These are phyloP conservation scores for Solanum raphanifolium DNA, from an alignment of 257 asterid genomes.

Conservation along the genomic window DNA sequence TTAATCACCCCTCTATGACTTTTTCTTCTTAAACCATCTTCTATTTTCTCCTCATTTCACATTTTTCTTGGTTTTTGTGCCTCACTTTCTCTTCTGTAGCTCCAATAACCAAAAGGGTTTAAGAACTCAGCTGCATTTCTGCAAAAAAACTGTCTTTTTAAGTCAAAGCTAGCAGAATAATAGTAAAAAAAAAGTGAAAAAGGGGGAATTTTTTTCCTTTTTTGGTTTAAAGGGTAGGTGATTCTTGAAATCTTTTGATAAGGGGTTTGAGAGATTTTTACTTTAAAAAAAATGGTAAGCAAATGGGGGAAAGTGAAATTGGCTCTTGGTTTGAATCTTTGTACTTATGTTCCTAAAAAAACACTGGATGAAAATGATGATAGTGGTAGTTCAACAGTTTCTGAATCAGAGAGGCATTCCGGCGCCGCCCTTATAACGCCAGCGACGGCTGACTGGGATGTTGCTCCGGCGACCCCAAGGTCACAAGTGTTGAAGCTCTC, in stretches of 20 bases:
- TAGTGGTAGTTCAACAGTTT: constrained; percentile 9
- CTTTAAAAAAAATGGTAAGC: constrained; percentile 50
- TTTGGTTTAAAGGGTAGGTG: not conserved
- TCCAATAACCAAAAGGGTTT: not conserved
- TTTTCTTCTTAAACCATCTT: not conserved
- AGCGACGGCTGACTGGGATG: constrained; percentile 38
- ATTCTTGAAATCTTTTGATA: constrained; percentile 4
- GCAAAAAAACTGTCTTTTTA: not conserved
- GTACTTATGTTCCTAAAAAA: constrained; percentile 44
- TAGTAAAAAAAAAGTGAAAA: not conserved
- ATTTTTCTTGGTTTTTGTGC: not conserved
- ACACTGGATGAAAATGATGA: constrained; percentile 24
- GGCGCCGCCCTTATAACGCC: constrained; percentile 61
- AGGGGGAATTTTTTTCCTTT: not conserved
- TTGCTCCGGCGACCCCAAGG: constrained; percentile 49
- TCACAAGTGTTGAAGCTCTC: constrained; percentile 50
- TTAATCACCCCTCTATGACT: not conserved
- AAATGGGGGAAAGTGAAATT: constrained; percentile 86
- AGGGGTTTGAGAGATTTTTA: constrained; percentile 6
- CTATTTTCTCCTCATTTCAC: not conserved
- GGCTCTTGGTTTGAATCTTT: constrained; percentile 80
- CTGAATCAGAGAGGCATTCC: constrained; percentile 25
- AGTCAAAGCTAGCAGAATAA: not conserved
- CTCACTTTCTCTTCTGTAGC: not conserved
- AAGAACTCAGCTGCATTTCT: not conserved